A percentile compares a stretch with the other conserved stretches of the same genome.
Conservation (phyloP, 1,284 basidiomycete species). For the Cryptococcus sp. region DNA sequence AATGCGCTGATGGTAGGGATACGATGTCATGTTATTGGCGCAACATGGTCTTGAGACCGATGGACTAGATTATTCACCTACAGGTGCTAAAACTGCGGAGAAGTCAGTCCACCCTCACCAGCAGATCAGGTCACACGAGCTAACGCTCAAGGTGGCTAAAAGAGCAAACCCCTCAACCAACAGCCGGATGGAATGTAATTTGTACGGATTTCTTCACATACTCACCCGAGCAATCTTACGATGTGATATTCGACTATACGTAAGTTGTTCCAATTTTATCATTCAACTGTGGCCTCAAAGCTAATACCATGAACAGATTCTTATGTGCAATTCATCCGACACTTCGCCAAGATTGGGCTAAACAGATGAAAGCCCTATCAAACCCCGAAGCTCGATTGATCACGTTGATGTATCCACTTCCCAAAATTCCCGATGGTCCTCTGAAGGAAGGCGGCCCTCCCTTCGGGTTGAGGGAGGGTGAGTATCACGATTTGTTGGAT, state of each 20-base stretch:
- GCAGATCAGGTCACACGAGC: background rate
- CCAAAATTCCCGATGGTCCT: slow-evolving; percentile 47
- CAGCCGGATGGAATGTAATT: slow-evolving; percentile 40
- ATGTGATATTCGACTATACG: slow-evolving; percentile 66
- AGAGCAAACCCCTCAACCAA: background rate
- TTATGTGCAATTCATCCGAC: slow-evolving; percentile 65
- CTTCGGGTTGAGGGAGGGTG: slow-evolving; percentile 57
- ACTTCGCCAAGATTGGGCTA: slow-evolving; percentile 57
- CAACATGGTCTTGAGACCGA: slow-evolving; percentile 52
- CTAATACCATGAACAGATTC: slow-evolving; percentile 51
- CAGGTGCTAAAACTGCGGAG: slow-evolving; percentile 55
- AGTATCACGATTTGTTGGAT: slow-evolving; percentile 58
- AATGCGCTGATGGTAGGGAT: slow-evolving; percentile 52
- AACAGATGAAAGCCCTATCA: slow-evolving; percentile 56
- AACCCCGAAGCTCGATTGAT: slow-evolving; percentile 57
- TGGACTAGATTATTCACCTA: slow-evolving; percentile 59
- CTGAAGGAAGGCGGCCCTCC: slow-evolving; percentile 56
- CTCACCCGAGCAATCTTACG: slow-evolving; percentile 51
- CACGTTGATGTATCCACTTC: slow-evolving; percentile 57
- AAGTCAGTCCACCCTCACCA: slow-evolving; percentile 44
- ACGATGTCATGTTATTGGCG: slow-evolving; percentile 60
- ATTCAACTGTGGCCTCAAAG: slow-evolving; percentile 2
- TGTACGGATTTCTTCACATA: slow-evolving; percentile 57
- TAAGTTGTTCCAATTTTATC: too few species aligned
- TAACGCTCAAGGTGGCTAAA: slow-evolving; percentile 22